Base-by-base conservation (phyloP, 2,329 filamentous ascomycete species). In the Penicillium sp. region DNA sequence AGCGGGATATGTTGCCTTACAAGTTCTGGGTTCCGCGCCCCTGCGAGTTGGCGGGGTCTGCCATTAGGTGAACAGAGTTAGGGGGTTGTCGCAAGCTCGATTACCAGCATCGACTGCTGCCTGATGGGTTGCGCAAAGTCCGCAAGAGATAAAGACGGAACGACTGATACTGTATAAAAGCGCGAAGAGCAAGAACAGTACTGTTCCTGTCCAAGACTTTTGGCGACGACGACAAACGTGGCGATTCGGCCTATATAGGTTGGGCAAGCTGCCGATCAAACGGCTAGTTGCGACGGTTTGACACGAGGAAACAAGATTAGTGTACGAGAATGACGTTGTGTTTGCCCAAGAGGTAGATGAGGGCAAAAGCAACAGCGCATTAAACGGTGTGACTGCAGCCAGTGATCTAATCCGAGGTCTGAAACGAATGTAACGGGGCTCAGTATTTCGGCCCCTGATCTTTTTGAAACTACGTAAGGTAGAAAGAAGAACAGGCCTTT, bases 21-120 rank as follows among this genome's bases (percentile, higher is more conserved):
- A 61, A 49, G 39, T 60, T 59, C 25, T 60, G 56, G 43, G 46
- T 49, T 50, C 55, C 56, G 25, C 54, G 59, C 41, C 59, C 58
- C 34, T 62, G 62, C 33, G 59, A 53, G 46, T 60, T 57, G 27
- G 56, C 55, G 11, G 54, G 55, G 50, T 63, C 61, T 49, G 65
- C 60, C 65, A 68, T 68, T 18, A 42, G 33, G 18, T 39, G 12
- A 30, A 30, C 19, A 39, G 38, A 13, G 45, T 49, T 36, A 50
- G 41, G 33, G 31, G 11, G 42, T 36, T 31, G 37, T 49, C 31
- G 29, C 29, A 22, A 34, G 40, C 36, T 40, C 46, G 43, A 38
- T 46, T 38, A 48, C 35, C 34, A 48, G 55, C 54, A 60, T 60
- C 30, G 41, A 46, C 55, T 55, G 49, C 28, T 55, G 49, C 49